These are phyloP conservation scores for Lasiodiplodia sp. DNA, from an alignment of 2,329 filamentous ascomycete species.

Conservation along the genomic window DNA sequence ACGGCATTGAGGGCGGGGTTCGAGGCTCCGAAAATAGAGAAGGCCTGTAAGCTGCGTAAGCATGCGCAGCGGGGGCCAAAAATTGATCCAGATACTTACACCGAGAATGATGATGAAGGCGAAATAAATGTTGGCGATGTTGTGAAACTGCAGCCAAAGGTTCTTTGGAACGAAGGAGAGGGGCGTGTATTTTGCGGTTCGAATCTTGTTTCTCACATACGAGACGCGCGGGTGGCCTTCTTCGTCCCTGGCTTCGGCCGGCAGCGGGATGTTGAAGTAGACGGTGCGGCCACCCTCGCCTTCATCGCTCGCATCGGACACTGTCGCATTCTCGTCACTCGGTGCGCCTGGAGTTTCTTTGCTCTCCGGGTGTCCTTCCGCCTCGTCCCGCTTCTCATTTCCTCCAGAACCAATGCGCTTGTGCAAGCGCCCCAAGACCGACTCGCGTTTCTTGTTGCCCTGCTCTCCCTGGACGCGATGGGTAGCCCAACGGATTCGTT, in stretches of 20 bases:
- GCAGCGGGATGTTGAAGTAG: conserved; percentile 87
- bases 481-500: conserved; percentile 95
- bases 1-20: conserved; percentile 91
- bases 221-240: conserved; percentile 74
- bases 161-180: conserved; percentile 97
- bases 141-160: conserved; percentile 97
- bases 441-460: conserved; percentile 79
- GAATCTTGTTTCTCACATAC: conserved; percentile 93
- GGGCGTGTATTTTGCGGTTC: conserved; percentile 96
- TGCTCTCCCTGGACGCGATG: conserved; percentile 80
- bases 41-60: conserved; percentile 69
- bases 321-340: conserved; percentile 44
- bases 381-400: conserved; percentile 67
- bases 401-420: conserved; percentile 62
- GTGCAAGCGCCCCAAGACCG: conserved; percentile 76
- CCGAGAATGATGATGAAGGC: conserved; percentile 92
- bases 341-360: conserved; percentile 15
- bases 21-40: conserved; percentile 90
- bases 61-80: conserved; percentile 31
- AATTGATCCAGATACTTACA: conserved; percentile 65
- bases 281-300: conserved; percentile 59
- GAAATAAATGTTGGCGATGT: conserved; percentile 98
- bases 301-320: conserved; percentile 42
- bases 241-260: conserved; percentile 76
- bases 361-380: conserved; percentile 43